Base-by-base conservation (phyloP, 495 filamentous ascomycete species). In the Schizothecium vesticola region DNA sequence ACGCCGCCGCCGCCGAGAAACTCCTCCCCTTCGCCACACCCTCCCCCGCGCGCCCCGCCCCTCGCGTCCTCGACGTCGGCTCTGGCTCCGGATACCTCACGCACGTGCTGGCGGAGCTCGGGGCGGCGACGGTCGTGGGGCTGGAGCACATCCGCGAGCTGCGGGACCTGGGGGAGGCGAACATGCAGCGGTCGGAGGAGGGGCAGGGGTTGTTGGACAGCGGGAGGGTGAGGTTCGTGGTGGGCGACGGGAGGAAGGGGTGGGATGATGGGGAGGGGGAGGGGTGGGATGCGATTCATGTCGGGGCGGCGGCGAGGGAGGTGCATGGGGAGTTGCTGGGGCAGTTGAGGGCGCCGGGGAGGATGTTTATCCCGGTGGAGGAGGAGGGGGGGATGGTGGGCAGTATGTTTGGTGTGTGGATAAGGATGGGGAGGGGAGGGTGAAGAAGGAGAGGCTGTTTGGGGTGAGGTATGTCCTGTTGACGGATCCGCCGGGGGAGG, bases 371-470 rank as follows among this genome's bases (percentile, higher is more conserved):
- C 7, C 95, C 95, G 0, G 91, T 99, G 1, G 91, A 90, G 67
- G 86, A 90, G 16, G 79, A 82, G 16, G 67, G 62, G 3, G 74
- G 71, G 1, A 78, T 75, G 21, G 74, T 29, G 66, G 72, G 19
- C 95, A 99, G 82, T 87, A 91, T 79, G 91, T 99, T 36, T 99
- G 90, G 88, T 84, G 91, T 4, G 89, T 97, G 61, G 92, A 97
- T 77, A 98, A 98, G 82, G 90, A 90, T 75, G 85, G 81, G 72
- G 84, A 92, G 67, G 95, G 96, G 55, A 82, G 80, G 10, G 86
- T 99, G 23, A 83, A 77, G 69, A 92, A 85, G 82, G 85, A 90
- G 81, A 93, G 87, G 81, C 72, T 89, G 66, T 92, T 91, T 79
- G 91, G 89, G 55, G 95, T 99, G 64, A 82, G 89, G 74, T 99